Evolutionary conservation across 108 stramenopile species (phyloP), one percentile per base, ranked within the genome.

Genomic region (Nannochloropsis salina): DNA sequence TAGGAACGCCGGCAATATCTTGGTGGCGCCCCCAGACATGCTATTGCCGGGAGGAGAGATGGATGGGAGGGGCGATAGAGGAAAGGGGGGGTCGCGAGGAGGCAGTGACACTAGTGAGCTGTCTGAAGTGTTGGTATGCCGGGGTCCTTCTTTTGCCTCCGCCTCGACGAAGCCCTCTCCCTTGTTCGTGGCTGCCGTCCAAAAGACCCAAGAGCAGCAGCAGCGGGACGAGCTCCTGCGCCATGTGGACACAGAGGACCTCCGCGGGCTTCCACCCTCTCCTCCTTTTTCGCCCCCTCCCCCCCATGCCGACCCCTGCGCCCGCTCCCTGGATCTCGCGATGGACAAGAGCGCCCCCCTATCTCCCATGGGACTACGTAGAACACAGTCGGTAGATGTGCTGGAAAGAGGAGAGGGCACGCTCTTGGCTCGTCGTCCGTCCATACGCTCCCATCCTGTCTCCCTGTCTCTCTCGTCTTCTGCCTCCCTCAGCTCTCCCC

Each of bases 1-100:
- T n/a, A 74, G 61, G 61, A 74, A 74, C n/a, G 61, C 20, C 3
- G 61, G 61, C 61, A 74, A 74, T 74, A 74, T 74, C 61, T n/a
- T 74, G 20, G 61, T 74, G 61, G 61, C 61, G 2, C 61, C 61
- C 20, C n/a, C n/a, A 74, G 61, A 74, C 1, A 74, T 74, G 61
- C 15, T 74, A n/a, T 3, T 74, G 15, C 61, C n/a, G 20, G 61
- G 61, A n/a, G 61, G 61, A n/a, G 61, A n/a, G 61, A 8, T 15
- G 61, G 61, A 74, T n/a, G 61, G 61, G n/a, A 6, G 61, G 61
- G n/a, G 61, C 10, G 47, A 1, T 12, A 0, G 47, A 51, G 12
- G 47, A 15, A 51, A 10, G 61, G 6, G 61, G 61, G 61, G n/a
- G 61, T 1, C 31, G 31, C 31, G 31, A 31, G 31, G 31, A 31